Base-by-base conservation (phyloP, 2,329 filamentous ascomycete species). In the Coleophoma crateriformis region DNA sequence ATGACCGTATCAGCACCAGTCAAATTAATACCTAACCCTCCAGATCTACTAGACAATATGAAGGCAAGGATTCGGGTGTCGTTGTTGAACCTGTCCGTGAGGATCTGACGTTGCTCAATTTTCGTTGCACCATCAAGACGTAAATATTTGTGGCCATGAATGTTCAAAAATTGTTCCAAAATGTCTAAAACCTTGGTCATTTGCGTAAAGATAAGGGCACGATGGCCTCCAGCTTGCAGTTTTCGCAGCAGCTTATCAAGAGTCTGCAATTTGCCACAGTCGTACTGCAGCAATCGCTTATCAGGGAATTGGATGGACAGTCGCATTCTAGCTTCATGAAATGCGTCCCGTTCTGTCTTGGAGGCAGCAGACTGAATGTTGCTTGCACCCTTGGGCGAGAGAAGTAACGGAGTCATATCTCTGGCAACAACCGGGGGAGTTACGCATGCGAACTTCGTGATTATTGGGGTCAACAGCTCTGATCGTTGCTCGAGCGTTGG, bases 141-240 rank as follows among this genome's bases (percentile, higher is more conserved):
- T 15, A 99, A 79, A 64, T 99, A 99, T 49, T 95, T 94, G 72
- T 97, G 89, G 0, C 92, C 92, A 61, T 99, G 92, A 46, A 99
- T 96, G 64, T 96, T 97, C 58, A 99, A 81, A 64, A 99, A 99
- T 59, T 94, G 90, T 67, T 99, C 94, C 2, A 99, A 77, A 49
- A 99, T 95, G 66, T 99, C 92, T 15, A 99, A 78, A 42, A 97
- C 94, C 67, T 95, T 96, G 43, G 94, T 97, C 94, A 99, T 99
- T 64, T 99, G 94, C 0, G 95, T 97, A 68, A 99, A 99, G 65
- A 99, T 99, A 46, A 99, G 76, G 10, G 90, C 94, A 7, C 95
- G 88, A 63, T 97, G 94, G 1, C 91, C 90, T 37, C 90, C 90
- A 2, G 88, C 82, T 69, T 97, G 91, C 7, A 99, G 77, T 54